Conservation (phyloP, 495 filamentous ascomycete genomes). For the Tuber brumale region DNA sequence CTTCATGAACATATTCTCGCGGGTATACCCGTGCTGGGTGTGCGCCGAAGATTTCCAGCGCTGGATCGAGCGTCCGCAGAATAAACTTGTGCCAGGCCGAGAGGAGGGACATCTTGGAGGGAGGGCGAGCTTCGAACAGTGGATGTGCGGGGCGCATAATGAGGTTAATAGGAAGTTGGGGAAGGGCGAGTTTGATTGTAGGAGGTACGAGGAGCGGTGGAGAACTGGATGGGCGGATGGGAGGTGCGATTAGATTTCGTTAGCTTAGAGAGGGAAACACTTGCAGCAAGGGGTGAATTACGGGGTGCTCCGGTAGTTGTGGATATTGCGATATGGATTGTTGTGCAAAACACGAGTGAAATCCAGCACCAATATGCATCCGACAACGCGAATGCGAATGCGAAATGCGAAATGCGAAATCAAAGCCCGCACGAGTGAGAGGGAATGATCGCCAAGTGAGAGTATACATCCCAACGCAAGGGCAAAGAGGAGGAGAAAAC, state of each 20-base stretch:
- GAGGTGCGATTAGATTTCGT: slow-evolving; percentile 19
- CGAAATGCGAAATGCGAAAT: neutral
- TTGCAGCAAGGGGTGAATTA: slow-evolving; percentile 80
- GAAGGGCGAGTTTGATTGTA: slow-evolving; percentile 86
- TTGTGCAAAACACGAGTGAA: neutral
- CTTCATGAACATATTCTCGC: slow-evolving; percentile 75
- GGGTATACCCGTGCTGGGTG: slow-evolving; percentile 87
- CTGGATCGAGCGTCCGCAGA: slow-evolving; percentile 71
- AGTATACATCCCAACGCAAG: neutral
- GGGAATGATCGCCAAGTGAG: neutral
- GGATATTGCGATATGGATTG: neutral
- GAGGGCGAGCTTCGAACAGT: slow-evolving; percentile 91
- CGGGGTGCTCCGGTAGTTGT: slow-evolving; percentile 47
- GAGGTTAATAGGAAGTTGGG: slow-evolving; percentile 91
- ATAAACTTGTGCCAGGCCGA: slow-evolving; percentile 58
- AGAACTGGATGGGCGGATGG: slow-evolving; percentile 90
- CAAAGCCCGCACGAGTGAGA: neutral
- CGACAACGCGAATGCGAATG: neutral
- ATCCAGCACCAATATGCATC: neutral
- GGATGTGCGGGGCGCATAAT: slow-evolving; percentile 98
- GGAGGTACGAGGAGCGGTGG: slow-evolving; percentile 90
- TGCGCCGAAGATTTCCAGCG: slow-evolving; percentile 86
- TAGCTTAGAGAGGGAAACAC: slow-evolving; percentile 56
- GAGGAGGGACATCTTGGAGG: slow-evolving; percentile 79
- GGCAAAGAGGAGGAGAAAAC: neutral